Conservation (phyloP, 2,329 filamentous ascomycete species). For the Dissoconium aciculare region DNA sequence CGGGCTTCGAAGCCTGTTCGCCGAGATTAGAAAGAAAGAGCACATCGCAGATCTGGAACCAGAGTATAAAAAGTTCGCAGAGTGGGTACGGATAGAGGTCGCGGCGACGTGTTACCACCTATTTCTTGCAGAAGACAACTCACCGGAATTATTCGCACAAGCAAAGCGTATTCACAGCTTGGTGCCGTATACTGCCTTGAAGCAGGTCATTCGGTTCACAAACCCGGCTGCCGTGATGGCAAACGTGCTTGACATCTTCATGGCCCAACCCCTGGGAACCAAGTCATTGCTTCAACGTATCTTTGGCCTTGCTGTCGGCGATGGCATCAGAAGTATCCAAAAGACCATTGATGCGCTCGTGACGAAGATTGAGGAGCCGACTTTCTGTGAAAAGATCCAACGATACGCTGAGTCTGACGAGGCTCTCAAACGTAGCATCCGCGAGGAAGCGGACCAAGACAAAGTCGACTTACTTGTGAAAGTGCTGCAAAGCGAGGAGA, state of each 20-base stretch:
- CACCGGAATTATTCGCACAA: conserved; percentile 87
- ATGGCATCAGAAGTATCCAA: conserved; percentile 77
- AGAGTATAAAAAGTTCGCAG: conserved; percentile 94
- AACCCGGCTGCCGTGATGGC: conserved; percentile 96
- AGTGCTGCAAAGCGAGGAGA: conserved; percentile 62
- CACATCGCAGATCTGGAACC: conserved; percentile 78
- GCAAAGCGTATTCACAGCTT: conserved; percentile 87
- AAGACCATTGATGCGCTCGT: conserved; percentile 67
- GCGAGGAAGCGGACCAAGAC: conserved; percentile 57
- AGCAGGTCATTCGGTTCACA: conserved; percentile 91
- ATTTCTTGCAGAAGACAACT: conserved; percentile 96
- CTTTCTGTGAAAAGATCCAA: conserved; percentile 68
- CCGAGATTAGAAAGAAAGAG: conserved; percentile 81
- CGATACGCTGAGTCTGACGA: conserved; percentile 64
- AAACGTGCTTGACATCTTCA: conserved; percentile 83
- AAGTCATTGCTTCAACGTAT: conserved; percentile 86
- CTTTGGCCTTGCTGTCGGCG: conserved; percentile 78
- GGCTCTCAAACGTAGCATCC: conserved; percentile 55
- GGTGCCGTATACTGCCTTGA: conserved; percentile 81
- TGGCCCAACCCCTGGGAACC: conserved; percentile 85
- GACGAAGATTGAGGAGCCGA: conserved; percentile 63
- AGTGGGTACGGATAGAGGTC: conserved; percentile 94
- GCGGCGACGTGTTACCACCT: conserved; percentile 93
- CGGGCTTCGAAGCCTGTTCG: conserved; percentile 80
- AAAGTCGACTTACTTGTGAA: conserved; percentile 73